Base-by-base conservation (phyloP, 371 early-diverging fungal species). In the Syncephalastrum contaminatum region DNA sequence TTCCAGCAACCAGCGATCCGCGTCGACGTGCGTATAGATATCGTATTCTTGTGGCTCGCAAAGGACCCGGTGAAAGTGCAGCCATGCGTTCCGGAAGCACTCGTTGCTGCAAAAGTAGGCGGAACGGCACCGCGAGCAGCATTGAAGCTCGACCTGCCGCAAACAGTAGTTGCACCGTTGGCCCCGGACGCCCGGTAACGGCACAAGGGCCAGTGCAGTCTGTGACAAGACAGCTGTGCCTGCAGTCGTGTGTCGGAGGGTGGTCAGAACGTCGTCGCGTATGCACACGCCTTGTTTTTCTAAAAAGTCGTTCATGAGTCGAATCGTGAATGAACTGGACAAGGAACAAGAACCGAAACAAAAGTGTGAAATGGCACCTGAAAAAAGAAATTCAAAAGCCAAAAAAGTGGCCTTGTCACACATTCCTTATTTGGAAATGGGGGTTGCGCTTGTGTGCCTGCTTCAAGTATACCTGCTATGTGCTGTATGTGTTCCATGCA, bases 21-120 rank as follows among this genome's bases (percentile, higher is more conserved):
- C 66, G 45, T 75, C 76, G 13, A 75, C 70, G 39, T 72, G 47
- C 43, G 58, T 61, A 42, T 75, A 75, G 16, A 63, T 67, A 56
- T 73, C 74, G 21, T 59, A 58, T 18, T 56, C 67, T 45, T 69
- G 74, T 7, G 72, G 72, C 45, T 77, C 72, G 46, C 72, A 70
- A 4, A 74, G 40, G 0, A 72, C 69, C 50, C 72, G 66, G 51
- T 77, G 77, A 21, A 67, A 70, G 46, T 73, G 74, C 12, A 62
- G 58, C 77, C 77, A 77, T 8, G 77, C 77, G 24, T 73, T 77
- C 22, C 74, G 57, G 25, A 77, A 77, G 22, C 77, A 77, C 13
- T 67, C 66, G 19, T 73, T 77, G 24, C 74, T 71, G 40, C 77
- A 77, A 27, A 73, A 77, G 44, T 73, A 77, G 13, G 77, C 77